Base-by-base conservation (phyloP, 2,329 filamentous ascomycete genomes). In the Coniochaeta pulveracea region DNA sequence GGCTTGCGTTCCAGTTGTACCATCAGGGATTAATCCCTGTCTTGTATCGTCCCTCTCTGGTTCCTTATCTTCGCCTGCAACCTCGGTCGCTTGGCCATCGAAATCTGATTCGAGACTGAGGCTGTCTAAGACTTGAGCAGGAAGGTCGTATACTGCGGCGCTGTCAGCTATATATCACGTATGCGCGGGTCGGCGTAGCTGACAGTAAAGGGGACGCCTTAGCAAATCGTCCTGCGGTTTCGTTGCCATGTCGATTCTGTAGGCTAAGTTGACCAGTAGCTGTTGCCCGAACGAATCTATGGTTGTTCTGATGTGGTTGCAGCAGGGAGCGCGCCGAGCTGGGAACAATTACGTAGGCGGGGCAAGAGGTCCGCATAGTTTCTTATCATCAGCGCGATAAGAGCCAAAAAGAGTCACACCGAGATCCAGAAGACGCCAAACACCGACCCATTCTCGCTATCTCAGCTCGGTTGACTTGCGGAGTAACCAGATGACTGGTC, bases 141-240 rank as follows among this genome's bases (percentile, higher is more conserved):
- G 85, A 16, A 95, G 71, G 53, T 93, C 80, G 56, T 88, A 95
- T 37, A 89, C 82, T 86, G 51, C 4, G 19, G 14, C 10, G 5
- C 16, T 15, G 19, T 30, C 27, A 31, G 27, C 19, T 14, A 21
- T 18, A 19, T 11, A 5, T 14, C 8, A 5, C 4, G 11, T 15
- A 24, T 15, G 5, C 35, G 25, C 14, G 17, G 2, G 7, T 11
- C 6, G 28, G 28, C 28, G 12, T 7, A 10, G 36, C 41, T 27
- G 53, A 67, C 65, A 49, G 43, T 74, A 74, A 33, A 72, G 61
- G 10, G 69, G 69, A 37, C 66, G 58, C 41, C 60, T 57, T 16
- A 66, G 52, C 27, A 67, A 44, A 37, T 70, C 66, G 26, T 69
- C 60, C 7, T 55, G 28, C 6, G 28, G 10, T 11, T 31, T 31